These are phyloP conservation scores for Endogone sp. DNA, from an alignment of 192 early-diverging fungal genomes.

Conservation along the genomic window DNA sequence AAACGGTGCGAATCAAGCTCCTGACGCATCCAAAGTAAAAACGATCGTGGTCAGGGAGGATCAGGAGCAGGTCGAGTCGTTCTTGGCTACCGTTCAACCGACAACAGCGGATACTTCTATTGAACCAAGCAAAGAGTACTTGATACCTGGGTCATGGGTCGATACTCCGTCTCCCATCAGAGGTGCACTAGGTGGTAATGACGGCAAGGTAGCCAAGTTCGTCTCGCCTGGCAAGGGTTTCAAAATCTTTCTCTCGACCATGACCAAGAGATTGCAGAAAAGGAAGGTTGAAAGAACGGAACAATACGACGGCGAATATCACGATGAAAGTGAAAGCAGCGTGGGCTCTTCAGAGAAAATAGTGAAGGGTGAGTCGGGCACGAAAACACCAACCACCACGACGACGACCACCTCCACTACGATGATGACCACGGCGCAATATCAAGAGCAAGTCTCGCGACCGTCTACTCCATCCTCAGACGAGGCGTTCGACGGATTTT, in stretches of 20 bases:
- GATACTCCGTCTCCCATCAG: conserved; percentile 2
- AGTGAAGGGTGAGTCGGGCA: background rate
- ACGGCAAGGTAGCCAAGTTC: conserved; percentile 4
- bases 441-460: background rate
- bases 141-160: conserved; percentile 4
- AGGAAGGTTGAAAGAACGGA: conserved; percentile 20
- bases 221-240: conserved; percentile 30
- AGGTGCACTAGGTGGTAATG: background rate
- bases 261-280: conserved; percentile 45
- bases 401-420: conserved; percentile 14
- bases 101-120: background rate
- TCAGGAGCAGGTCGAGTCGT: conserved; percentile 28
- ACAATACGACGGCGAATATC: conserved; percentile 11
- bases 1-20: conserved; percentile 4
- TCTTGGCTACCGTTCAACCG: conserved; percentile 21
- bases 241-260: conserved; percentile 40
- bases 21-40: conserved; percentile 7
- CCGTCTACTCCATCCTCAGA: background rate
- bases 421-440: background rate
- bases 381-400: background rate
- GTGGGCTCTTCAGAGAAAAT: background rate
- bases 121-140: background rate
- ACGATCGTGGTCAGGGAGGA: conserved; percentile 23
- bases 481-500: background rate
- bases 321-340: background rate